A percentile compares a stretch with the other conserved stretches of the same genome.
phyloP scores from a whole-genome alignment of 495 filamentous ascomycete species.

The Penicillium odoratum region DNA sequence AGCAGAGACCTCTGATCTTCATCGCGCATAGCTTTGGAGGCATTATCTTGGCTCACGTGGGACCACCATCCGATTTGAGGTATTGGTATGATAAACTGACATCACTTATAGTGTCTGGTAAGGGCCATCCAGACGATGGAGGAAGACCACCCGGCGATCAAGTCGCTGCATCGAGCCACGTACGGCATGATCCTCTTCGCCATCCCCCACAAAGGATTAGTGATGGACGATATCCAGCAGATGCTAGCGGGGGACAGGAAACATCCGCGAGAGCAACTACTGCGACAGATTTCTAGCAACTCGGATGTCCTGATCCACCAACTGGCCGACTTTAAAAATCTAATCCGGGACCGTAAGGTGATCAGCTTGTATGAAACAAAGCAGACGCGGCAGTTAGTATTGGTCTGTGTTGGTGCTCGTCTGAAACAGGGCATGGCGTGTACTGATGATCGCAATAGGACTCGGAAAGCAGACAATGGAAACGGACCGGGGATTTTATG shows the following conservation, averaged over 20 bases:
- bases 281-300: conserved; percentile 18
- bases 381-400: conserved; percentile 25
- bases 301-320: conserved; percentile 23
- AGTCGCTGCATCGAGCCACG: conserved; percentile 31
- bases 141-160: conserved; percentile 20
- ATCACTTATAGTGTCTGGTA: conserved; percentile 28
- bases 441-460: conserved; percentile 18
- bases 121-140: conserved; percentile 26
- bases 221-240: conserved; percentile 31
- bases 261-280: conserved; percentile 26
- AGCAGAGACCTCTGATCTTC: conserved; percentile 28
- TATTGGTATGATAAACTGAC: neutral
- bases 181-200: conserved; percentile 37
- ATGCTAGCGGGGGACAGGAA: conserved; percentile 26
- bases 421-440: conserved; percentile 5
- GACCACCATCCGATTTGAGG: neutral
- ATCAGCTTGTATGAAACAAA: conserved; percentile 34
- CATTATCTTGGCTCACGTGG: conserved; percentile 32
- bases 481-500: conserved; percentile 19
- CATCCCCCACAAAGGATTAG: conserved; percentile 33
- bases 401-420: conserved; percentile 7
- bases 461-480: conserved; percentile 21
- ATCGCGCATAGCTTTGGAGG: conserved; percentile 36
- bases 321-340: conserved; percentile 25
- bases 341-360: conserved; percentile 30